Conservation (phyloP, 306 rosid species). For the Dryas octopetala region DNA sequence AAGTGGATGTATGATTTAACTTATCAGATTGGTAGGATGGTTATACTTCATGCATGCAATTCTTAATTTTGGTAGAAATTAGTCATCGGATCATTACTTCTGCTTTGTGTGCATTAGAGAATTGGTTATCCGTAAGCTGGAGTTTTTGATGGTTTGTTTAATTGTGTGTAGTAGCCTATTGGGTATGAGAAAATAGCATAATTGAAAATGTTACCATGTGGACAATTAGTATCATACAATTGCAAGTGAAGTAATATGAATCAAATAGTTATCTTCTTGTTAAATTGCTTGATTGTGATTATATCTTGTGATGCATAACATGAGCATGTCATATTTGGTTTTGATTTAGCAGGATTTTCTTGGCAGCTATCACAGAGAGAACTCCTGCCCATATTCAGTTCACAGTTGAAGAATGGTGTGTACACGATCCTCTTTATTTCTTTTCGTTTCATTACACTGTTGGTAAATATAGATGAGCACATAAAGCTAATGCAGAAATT, state of each 20-base stretch:
- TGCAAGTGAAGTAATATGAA: slow-evolving; percentile 4
- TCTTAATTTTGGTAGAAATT: too few species aligned
- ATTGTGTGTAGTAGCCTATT: too few species aligned
- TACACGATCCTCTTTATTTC: neutral
- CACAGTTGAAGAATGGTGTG: slow-evolving; percentile 21
- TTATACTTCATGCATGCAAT: too few species aligned
- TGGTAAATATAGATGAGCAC: neutral
- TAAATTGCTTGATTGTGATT: slow-evolving; percentile 1
- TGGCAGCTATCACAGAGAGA: neutral
- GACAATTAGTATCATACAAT: neutral
- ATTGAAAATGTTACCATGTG: neutral
- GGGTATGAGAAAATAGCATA: too few species aligned
- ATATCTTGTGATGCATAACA: neutral
- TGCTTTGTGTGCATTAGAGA: too few species aligned
- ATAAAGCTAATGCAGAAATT: neutral
- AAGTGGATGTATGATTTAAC: too few species aligned
- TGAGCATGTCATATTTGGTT: neutral
- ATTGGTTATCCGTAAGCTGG: too few species aligned
- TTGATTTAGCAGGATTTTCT: neutral
- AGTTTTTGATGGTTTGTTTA: too few species aligned
- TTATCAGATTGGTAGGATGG: too few species aligned
- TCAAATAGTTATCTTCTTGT: neutral
- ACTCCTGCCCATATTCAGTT: neutral
- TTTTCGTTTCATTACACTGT: neutral
- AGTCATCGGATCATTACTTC: too few species aligned